phyloP scores from a whole-genome alignment of 2,329 filamentous ascomycete genomes.

The Parafenestella ontariensis region DNA sequence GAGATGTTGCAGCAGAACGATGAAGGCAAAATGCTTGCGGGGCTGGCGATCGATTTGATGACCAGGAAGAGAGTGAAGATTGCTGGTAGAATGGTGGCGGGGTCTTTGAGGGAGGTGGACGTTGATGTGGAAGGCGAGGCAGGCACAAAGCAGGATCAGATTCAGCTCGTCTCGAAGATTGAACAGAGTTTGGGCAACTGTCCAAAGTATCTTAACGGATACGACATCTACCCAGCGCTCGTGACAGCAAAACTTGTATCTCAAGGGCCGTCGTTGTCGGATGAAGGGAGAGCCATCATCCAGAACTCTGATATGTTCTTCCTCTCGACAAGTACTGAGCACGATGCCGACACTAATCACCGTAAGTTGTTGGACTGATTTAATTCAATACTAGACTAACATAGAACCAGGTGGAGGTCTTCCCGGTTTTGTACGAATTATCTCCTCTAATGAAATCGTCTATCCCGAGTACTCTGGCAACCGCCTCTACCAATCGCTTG shows the following conservation, averaged over 20 bases:
- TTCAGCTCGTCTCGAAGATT: slow-evolving; percentile 71
- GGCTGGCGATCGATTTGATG: slow-evolving; percentile 68
- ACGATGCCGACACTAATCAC: slow-evolving; percentile 84
- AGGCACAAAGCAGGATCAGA: slow-evolving; percentile 40
- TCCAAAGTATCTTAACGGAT: slow-evolving; percentile 85
- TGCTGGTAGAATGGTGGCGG: slow-evolving; percentile 72
- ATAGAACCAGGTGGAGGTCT: slow-evolving; percentile 63
- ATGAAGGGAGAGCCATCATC: slow-evolving; percentile 66
- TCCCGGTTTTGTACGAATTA: slow-evolving; percentile 74
- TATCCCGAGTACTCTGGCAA: slow-evolving; percentile 91
- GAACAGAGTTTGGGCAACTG: slow-evolving; percentile 80
- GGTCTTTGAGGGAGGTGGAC: slow-evolving; percentile 56
- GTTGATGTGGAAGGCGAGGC: slow-evolving; percentile 33
- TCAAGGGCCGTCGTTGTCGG: slow-evolving; percentile 56
- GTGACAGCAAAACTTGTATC: slow-evolving; percentile 63
- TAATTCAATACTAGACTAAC: not conserved
- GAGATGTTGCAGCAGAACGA: slow-evolving; percentile 48
- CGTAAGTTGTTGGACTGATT: slow-evolving; percentile 46
- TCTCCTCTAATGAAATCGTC: slow-evolving; percentile 67
- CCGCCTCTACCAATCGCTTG: slow-evolving; percentile 80
- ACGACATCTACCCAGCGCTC: slow-evolving; percentile 63
- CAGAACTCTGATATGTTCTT: slow-evolving; percentile 77
- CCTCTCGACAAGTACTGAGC: slow-evolving; percentile 68
- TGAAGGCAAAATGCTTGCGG: slow-evolving; percentile 64
- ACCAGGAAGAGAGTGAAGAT: slow-evolving; percentile 76